A percentile compares a stretch with the other conserved stretches of the same genome.
These are phyloP conservation scores for Trichoderma harzianum DNA, from an alignment of 2,329 filamentous ascomycete genomes.

Conservation along the genomic window DNA sequence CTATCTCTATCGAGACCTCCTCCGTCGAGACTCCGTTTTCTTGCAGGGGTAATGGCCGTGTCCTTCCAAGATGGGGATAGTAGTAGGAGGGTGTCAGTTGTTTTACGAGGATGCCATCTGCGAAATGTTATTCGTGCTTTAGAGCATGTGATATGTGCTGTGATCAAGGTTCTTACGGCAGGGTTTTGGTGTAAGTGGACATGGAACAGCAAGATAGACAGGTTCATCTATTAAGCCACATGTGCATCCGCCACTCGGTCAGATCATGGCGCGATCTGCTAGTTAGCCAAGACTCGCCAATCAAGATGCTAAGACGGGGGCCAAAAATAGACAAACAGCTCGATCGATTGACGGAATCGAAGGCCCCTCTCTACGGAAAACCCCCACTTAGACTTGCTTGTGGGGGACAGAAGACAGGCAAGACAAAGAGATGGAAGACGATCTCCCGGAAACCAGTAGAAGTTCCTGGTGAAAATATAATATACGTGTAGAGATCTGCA, in stretches of 20 bases:
- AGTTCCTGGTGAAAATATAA: not conserved
- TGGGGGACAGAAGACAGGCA: not conserved
- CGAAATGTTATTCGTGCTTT: not conserved
- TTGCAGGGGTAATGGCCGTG: too few relatives aligned
- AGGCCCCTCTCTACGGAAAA: not conserved
- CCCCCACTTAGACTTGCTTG: not conserved
- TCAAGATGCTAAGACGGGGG: not conserved
- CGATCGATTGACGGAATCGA: not conserved
- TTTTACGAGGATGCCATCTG: not conserved
- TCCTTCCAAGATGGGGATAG: not conserved
- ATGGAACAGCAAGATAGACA: not conserved
- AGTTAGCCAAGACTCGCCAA: not conserved
- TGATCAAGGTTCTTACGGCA: not conserved
- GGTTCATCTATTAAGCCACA: not conserved
- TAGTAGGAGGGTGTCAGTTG: not conserved
- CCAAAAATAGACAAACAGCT: not conserved
- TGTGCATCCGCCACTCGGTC: not conserved
- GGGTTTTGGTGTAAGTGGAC: not conserved
- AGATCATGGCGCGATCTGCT: not conserved
- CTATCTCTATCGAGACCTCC: not conserved
- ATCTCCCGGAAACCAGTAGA: not conserved
- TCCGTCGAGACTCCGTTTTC: too few relatives aligned
- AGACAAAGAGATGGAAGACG: not conserved
- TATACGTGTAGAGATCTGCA: not conserved
- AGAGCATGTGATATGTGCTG: not conserved